Percentiles rank a stretch among this genome's conserved stretches.
phyloP scores from a whole-genome alignment of 179 eudicot species.

The Actinidia polygama region DNA sequence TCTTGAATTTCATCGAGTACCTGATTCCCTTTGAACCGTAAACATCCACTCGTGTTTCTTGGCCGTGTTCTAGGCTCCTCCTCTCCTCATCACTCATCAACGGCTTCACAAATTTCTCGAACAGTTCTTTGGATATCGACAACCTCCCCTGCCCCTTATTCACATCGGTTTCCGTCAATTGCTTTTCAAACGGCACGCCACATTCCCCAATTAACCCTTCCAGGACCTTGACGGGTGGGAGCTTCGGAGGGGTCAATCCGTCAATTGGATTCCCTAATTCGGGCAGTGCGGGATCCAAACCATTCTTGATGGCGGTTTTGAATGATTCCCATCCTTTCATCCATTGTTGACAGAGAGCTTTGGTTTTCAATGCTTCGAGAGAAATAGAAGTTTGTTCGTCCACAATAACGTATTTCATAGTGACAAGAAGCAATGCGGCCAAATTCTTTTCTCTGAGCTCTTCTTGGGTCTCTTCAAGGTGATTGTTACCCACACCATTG shows the following conservation, averaged over 20 bases:
- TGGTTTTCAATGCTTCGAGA: neutral
- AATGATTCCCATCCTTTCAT: neutral
- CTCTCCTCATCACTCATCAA: neutral
- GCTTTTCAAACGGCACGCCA: constrained; percentile 28
- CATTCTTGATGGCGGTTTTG: neutral
- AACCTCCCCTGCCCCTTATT: neutral
- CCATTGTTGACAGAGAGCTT: neutral
- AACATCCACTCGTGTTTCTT: neutral
- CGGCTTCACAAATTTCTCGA: neutral
- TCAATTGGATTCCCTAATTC: constrained; percentile 7
- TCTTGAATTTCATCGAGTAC: constrained; percentile 15
- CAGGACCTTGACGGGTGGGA: neutral
- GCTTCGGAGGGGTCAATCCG: neutral
- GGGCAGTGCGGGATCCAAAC: neutral
- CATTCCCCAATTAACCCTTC: constrained; percentile 13
- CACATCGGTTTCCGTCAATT: constrained; percentile 7
- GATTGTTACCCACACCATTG: neutral
- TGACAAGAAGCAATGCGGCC: neutral
- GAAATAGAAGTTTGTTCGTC: neutral
- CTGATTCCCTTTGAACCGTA: constrained; percentile 18
- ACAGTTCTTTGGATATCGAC: neutral
- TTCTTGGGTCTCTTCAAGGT: neutral
- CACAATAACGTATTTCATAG: neutral
- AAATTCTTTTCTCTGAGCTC: neutral
- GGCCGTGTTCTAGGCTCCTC: neutral